phyloP scores from a whole-genome alignment of 2,329 filamentous ascomycete species.

The Talaromyces marneffei region DNA sequence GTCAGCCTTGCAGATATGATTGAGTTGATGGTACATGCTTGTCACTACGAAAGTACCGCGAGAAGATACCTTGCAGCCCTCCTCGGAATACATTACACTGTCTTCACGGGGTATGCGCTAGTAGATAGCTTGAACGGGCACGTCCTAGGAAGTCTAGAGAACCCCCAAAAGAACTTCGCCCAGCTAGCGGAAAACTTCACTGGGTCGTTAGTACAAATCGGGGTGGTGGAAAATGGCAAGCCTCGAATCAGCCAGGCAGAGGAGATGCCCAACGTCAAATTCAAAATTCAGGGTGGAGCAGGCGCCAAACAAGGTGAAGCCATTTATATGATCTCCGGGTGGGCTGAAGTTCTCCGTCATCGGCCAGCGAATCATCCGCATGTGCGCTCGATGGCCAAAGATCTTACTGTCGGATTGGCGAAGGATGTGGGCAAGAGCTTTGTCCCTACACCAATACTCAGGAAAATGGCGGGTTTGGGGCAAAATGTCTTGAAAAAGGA shows the following conservation, averaged over 20 bases:
- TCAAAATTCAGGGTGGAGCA: not conserved
- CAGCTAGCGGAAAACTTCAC: not conserved
- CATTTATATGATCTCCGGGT: not conserved
- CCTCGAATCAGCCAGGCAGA: not conserved
- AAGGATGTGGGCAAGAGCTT: not conserved
- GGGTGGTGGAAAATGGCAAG: not conserved
- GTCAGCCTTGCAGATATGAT: not conserved
- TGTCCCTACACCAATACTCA: not conserved
- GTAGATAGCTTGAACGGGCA: not conserved
- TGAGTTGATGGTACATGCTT: not conserved
- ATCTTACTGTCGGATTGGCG: not conserved
- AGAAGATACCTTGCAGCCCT: not conserved
- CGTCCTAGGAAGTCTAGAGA: not conserved
- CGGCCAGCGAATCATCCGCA: not conserved
- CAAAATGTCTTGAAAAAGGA: not conserved
- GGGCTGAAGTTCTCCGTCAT: not conserved
- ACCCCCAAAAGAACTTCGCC: not conserved
- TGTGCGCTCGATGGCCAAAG: not conserved
- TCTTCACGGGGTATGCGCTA: not conserved
- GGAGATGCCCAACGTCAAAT: not conserved
- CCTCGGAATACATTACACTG: not conserved
- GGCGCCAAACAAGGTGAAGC: not conserved
- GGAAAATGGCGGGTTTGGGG: not conserved
- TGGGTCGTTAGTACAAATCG: not conserved
- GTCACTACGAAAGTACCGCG: not conserved